A percentile compares a stretch with the other conserved stretches of the same genome.
Conservation (phyloP, 2,329 filamentous ascomycete genomes). For the Rhinocladiella similis region DNA sequence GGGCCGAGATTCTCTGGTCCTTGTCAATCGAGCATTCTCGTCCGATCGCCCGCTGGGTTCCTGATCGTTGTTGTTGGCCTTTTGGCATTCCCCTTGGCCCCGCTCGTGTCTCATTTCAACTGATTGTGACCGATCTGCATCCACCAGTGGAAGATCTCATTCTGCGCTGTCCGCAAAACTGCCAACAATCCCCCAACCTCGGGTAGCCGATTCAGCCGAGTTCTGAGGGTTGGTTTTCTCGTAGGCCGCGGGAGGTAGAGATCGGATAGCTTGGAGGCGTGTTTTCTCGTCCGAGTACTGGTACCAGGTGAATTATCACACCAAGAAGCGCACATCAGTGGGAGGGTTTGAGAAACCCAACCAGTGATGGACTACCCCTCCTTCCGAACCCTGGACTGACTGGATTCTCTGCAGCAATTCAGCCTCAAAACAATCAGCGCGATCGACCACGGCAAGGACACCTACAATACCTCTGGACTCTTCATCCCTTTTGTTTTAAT, state of each 20-base stretch:
- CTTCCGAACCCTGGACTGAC: constrained; percentile 16
- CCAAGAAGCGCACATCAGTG: constrained; percentile 3
- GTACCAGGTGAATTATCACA: too few relatives aligned
- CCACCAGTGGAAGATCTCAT: constrained; percentile 13
- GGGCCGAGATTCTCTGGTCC: not conserved
- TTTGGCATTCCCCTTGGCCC: not conserved
- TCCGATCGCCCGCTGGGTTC: too few relatives aligned
- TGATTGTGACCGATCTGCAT: constrained; percentile 20
- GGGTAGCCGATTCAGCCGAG: constrained; percentile 18
- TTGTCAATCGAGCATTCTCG: too few relatives aligned
- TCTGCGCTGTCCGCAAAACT: constrained; percentile 11
- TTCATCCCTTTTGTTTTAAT: not conserved
- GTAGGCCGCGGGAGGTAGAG: not conserved
- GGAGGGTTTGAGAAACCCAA: not conserved
- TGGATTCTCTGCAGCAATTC: constrained; percentile 9
- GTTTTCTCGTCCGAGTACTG: too few relatives aligned
- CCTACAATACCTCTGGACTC: not conserved
- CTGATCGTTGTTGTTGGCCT: not conserved
- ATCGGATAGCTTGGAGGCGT: not conserved
- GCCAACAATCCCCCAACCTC: constrained; percentile 6
- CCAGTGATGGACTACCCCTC: constrained; percentile 1
- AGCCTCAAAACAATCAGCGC: constrained; percentile 8
- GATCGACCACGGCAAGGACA: not conserved
- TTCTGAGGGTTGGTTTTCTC: not conserved
- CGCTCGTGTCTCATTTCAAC: constrained; percentile 2